Evolutionary conservation across 306 rosid genomes (phyloP).

Genomic region (Leucaena leucocephala): DNA sequence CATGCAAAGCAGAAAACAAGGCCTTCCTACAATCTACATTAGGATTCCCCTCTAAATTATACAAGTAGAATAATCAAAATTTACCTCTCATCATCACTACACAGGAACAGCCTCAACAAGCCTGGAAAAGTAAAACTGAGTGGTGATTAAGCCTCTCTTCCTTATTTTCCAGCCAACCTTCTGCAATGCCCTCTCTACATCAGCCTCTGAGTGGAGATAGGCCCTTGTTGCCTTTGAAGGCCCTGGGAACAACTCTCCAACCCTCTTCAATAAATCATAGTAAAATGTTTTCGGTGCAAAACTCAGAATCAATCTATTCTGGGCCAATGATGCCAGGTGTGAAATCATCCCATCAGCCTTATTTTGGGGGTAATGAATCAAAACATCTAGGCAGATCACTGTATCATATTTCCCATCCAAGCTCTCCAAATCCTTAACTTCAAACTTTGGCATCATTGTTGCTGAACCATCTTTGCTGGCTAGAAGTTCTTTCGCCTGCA

Average conservation of each 20-base stretch:
- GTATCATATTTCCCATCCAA: conserved; percentile 80
- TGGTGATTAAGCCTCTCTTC: conserved; percentile 75
- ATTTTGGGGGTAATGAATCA: conserved; percentile 89
- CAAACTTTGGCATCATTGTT: conserved; percentile 65
- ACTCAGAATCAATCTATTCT: conserved; percentile 76
- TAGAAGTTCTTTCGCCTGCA: conserved; percentile 71
- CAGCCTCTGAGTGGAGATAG: conserved; percentile 89
- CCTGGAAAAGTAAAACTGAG: conserved; percentile 90
- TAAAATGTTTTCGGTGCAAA: conserved; percentile 93
- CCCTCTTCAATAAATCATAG: conserved; percentile 77
- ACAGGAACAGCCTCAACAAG: conserved; percentile 93
- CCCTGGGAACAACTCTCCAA: conserved; percentile 96
- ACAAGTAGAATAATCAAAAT: conserved; percentile 41
- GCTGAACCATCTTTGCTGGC: conserved; percentile 39
- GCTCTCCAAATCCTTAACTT: conserved; percentile 88
- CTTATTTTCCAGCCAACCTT: conserved; percentile 87
- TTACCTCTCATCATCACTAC: conserved; percentile 46
- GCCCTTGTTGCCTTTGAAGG: conserved; percentile 98
- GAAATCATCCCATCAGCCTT: conserved; percentile 93
- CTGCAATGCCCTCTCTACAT: conserved; percentile 75
- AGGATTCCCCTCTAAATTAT: conserved; percentile 46
- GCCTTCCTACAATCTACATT: conserved; percentile 55
- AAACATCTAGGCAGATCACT: conserved; percentile 81
- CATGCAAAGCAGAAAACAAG: conserved; percentile 31
- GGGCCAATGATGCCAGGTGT: conserved; percentile 87